phyloP scores from a whole-genome alignment of 140 eudicot species.

The Bidens hawaiensis region DNA sequence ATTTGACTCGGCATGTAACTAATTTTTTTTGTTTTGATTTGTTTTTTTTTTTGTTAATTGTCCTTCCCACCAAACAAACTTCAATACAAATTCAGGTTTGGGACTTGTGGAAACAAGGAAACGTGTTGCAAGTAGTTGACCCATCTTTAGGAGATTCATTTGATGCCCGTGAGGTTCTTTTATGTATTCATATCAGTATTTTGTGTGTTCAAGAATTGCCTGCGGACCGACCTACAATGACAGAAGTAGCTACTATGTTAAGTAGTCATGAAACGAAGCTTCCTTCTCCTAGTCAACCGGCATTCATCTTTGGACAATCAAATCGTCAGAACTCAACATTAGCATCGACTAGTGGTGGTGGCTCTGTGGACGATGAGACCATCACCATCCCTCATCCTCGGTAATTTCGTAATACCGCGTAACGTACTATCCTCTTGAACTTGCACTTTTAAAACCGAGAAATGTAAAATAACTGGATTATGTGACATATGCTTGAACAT shows the following conservation, averaged over 20 bases:
- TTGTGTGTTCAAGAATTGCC: constrained; percentile 2
- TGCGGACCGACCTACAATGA: not conserved
- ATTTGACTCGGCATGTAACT: not conserved
- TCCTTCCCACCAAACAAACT: not conserved
- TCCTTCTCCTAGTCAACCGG: constrained; percentile 6
- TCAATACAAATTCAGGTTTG: not conserved
- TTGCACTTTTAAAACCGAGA: too few relatives aligned
- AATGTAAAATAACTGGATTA: too few relatives aligned
- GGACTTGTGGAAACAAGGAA: constrained; percentile 5
- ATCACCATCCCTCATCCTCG: constrained; percentile 6
- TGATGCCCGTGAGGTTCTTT: not conserved
- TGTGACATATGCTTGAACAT: too few relatives aligned
- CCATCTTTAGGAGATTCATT: not conserved
- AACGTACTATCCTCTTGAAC: too few relatives aligned
- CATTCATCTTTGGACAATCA: not conserved
- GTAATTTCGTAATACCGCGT: not conserved
- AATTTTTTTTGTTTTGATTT: not conserved
- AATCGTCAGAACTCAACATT: not conserved
- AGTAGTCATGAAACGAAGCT: not conserved
- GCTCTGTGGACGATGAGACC: not conserved
- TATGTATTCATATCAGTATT: not conserved
- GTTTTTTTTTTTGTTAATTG: not conserved
- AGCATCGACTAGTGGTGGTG: not conserved
- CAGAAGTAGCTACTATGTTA: not conserved
- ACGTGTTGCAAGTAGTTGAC: not conserved